Base-by-base conservation (phyloP, 2,329 filamentous ascomycete genomes). In the Ophiostoma novo-ulmi region DNA sequence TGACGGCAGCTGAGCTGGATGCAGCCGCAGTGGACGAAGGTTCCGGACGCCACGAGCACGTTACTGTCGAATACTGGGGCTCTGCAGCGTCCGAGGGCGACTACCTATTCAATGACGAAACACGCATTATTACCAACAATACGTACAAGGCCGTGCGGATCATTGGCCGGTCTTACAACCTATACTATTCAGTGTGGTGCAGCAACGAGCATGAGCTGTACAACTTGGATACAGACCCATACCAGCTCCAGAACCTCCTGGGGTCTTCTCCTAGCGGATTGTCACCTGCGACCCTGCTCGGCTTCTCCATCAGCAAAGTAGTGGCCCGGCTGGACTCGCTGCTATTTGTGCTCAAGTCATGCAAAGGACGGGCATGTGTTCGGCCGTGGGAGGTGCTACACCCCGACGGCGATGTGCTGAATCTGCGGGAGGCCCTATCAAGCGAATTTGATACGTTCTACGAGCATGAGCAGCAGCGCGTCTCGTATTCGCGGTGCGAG, bases 141-240 rank as follows among this genome's bases (percentile, higher is more conserved):
- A 89, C 87, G 0, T 89, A 89, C 80, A 89, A 89, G 77, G 83
- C 81, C 0, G 74, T 88, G 26, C 82, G 87, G n/a, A 77, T 89
- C 6, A 80, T 87, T 4, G 79, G 82, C 0, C 76, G 82, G 1
- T 78, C 79, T 5, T 91, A 90, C 75, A 86, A 84, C 74, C 76
- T 91, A 5, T 87, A 88, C 72, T 91, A 91, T 75, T 84, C 87
- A 0, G 87, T 90, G 0, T 91, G 89, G 88, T 91, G 89, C 75
- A 89, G 80, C 17, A 87, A 87, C 69, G 88, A 90, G 75, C 85
- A 87, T 70, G 88, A 91, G 76, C 82, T 90, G 1, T 91, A 91
- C 76, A 83, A 71, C 52, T 36, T 68, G 31, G 58, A 87, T 83
- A 79, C 79, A 36, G 86, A 88, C 70, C 85, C 84, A 1, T 80